Base-by-base conservation (phyloP, 257 asterid species). In the Plantago elongata region DNA sequence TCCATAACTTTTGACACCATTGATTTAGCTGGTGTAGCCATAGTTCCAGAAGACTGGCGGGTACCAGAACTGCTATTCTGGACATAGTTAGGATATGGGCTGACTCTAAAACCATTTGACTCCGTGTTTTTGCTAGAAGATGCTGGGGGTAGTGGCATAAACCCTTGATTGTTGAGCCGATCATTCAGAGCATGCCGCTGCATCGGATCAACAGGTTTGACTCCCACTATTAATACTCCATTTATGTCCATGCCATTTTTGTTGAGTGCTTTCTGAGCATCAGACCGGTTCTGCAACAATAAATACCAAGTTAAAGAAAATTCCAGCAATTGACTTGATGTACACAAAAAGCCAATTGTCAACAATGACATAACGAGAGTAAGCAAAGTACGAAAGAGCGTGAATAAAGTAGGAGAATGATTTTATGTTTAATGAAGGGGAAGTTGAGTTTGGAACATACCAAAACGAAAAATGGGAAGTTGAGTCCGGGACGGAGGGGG, bases 161-260 rank as follows among this genome's bases (percentile, higher is more conserved):
- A 87, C 50, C 97, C 99, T 69, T 80, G 89, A 62, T 81, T 70
- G 78, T 74, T 85, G 57, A 86, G 79, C 75, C 86, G 82, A 66
- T 87, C 94, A 22, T 85, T 79, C 51, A 93, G 80, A 12, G 78
- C 83, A 42, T 78, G 90, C 1, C 87, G 83, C 74, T 89, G 97
- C 79, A 83, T 78, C 8, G 88, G 95, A 72, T 93, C 97, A 54
- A 83, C 90, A 6, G 77, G 87, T 77, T 93, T 93, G 73, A 89
- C 99, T 54, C 99, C 99, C 8, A 93, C 74, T 52, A 93, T 89
- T 48, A 93, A 94, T 61, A 84, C 94, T 55, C 96, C 97, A 42
- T 93, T 89, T 71, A 93, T 77, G 69, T 79, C 88, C 79, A 69
- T 76, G 51, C 97, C 97, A 1, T 89, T 85, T 79, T 78, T 93